These are phyloP conservation scores for Deuterostichococcus epilithicus DNA, from an alignment of 139 green algal genomes.

Conservation along the genomic window DNA sequence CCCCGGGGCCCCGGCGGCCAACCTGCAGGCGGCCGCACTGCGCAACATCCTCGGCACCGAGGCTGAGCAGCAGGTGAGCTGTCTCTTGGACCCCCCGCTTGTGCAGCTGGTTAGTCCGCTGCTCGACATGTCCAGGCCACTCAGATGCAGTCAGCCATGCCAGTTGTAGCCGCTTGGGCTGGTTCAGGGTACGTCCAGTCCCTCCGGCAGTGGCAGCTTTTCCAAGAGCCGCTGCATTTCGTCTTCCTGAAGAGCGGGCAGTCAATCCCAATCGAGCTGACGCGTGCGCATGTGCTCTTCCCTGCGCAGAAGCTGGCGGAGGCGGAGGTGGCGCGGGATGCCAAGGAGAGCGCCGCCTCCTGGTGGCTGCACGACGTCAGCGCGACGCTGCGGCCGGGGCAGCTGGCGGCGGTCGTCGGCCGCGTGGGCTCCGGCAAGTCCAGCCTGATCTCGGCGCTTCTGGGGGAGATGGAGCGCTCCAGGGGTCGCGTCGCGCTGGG, in stretches of 20 bases:
- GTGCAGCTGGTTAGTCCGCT: too few species aligned
- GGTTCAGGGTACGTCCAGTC: too few species aligned
- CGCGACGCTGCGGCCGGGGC: constrained; percentile 50
- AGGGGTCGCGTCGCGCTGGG: constrained; percentile 42
- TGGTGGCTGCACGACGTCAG: constrained; percentile 59
- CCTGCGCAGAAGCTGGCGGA: background rate
- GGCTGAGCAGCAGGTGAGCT: constrained; percentile 11
- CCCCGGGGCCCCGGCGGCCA: too few species aligned
- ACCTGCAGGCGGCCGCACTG: background rate
- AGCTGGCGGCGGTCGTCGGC: constrained; percentile 77
- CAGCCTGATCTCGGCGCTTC: constrained; percentile 65
- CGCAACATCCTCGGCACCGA: constrained; percentile 16
- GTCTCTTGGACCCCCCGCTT: too few species aligned
- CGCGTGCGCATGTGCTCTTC: background rate
- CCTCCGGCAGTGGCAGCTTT: too few species aligned
- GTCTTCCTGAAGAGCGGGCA: too few species aligned
- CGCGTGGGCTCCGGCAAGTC: constrained; percentile 78
- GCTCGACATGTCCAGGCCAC: too few species aligned
- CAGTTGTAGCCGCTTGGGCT: too few species aligned
- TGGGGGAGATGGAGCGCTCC: constrained; percentile 49
- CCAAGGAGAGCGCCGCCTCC: constrained; percentile 14
- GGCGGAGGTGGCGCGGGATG: constrained; percentile 2
- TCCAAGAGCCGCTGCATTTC: too few species aligned
- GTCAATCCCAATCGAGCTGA: too few species aligned
- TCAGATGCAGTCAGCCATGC: too few species aligned